Evolutionary conservation across 2,329 filamentous ascomycete genomes (phyloP), one percentile per base, ranked within the genome.

Genomic region (Aspergillus floridensis): DNA sequence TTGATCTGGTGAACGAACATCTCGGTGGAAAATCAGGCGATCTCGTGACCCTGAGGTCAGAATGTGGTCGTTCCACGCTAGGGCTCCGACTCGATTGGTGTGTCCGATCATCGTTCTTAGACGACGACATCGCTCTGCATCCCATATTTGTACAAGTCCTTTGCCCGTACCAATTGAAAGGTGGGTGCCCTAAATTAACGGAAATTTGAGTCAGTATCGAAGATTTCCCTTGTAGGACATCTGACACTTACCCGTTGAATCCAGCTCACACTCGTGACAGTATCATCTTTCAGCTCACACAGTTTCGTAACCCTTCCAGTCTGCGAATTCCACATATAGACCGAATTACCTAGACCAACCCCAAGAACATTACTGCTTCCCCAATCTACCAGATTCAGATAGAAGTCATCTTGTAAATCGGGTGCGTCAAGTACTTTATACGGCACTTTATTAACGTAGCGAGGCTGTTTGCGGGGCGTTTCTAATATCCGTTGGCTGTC

Each of bases 41-140:
- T 99, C 95, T 53, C 95, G 86, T 29, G 93, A 98, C 22, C 95
- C 95, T 3, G 95, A 98, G 0, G 93, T 96, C 22, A 99, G 86
- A 57, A 99, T 96, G 72, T 99, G 95, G 54, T 95, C 92, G 70
- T 99, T 99, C 95, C 95, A 99, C 0, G 95, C 95, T 61, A 99
- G 80, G 31, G 93, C 92, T 24, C 95, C 95, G 44, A 99, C 95
- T 60, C 95, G 87, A 60, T 90, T 92, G 0, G 92, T 95, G 75
- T 99, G 95, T 2, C 95, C 95, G 6, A 92, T 96, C 95, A 99
- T 99, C 7, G 93, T 97, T 66, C 95, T 86, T 60, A 99, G 77
- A 51, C 93, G 86, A 61, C 93, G 86, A 63, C 89, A 87, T 72
- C 89, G 88, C 70, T 96, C 90, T 1, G 93, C 95, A 77, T 99